Evolutionary conservation across 352 stramenopile genomes (phyloP), one percentile per base, ranked within the genome.

Genomic region (Globisporangium paroecandrum): DNA sequence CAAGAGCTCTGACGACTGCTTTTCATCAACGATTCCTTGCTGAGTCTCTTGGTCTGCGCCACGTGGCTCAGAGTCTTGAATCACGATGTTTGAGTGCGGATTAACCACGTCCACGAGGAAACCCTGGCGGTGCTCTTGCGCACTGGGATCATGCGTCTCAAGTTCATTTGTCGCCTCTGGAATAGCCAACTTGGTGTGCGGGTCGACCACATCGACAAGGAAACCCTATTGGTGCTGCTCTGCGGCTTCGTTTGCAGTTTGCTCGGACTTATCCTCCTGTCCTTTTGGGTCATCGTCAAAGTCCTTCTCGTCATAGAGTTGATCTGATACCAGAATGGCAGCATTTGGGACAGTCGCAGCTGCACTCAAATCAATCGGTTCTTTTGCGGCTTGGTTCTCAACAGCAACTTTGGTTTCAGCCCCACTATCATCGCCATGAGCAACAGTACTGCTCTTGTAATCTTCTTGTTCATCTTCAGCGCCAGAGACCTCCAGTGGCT

Each of bases 271-370:
- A 0, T 13, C 36, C 32, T 64, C 15, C 18, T 49, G 41, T 22
- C n/a, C 66, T 18, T 65, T 62, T 7, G 55, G 62, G 55, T 36
- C 66, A 9, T 62, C 69, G 41, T 82, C 69, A 53, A 84, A 84
- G 18, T 75, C 61, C 8, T 82, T 73, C 4, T 79, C 68, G 12
- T 80, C 75, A 24, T 82, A 68, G 1, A 58, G 38, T 22, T 61
- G 49, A 1, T 64, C 46, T 8, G 59, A 41, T 10, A 24, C 27
- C 20, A 20, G 41, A 18, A 8, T 64, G 15, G 2, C 18, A 4
- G 32, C 53, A 56, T 18, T 27, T 61, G 22, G 22, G 32, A 8
- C 13, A 6, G 3, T 15, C 34, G 9, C 47, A 18, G 32, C 3
- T 4, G n/a, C n/a, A 7, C 32, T 62, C 10, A 6, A 25, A 22